Conservation (phyloP, 306 rosid genomes). For the Astragalus membranaceus region DNA sequence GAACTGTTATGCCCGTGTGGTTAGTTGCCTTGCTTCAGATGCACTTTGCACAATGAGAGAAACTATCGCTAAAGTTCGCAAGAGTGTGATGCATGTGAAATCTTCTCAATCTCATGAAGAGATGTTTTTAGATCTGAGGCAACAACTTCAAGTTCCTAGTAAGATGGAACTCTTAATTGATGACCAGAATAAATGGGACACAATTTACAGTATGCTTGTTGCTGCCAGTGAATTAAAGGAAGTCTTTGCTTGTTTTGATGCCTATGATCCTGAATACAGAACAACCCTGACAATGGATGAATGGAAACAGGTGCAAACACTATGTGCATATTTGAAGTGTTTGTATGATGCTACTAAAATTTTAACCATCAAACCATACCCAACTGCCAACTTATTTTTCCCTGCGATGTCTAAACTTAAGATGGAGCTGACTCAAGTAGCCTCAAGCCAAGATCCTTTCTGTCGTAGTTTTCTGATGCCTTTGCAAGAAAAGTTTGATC, state of each 20-base stretch:
- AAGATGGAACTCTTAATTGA: constrained; percentile 47
- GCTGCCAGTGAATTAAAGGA: constrained; percentile 73
- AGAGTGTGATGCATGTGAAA: constrained; percentile 67
- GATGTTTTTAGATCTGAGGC: constrained; percentile 51
- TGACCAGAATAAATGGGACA: constrained; percentile 76
- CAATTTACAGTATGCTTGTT: constrained; percentile 71
- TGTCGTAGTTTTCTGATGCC: constrained; percentile 52
- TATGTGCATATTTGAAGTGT: constrained; percentile 61
- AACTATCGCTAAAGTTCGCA: constrained; percentile 58
- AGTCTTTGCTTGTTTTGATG: constrained; percentile 65
- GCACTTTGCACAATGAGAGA: constrained; percentile 46
- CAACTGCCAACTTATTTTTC: constrained; percentile 72
- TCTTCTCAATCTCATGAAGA: constrained; percentile 54
- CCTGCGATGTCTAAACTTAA: constrained; percentile 57
- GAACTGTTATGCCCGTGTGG: constrained; percentile 72
- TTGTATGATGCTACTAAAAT: constrained; percentile 65
- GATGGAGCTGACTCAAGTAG: constrained; percentile 50
- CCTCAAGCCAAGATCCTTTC: constrained; percentile 58
- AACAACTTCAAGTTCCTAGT: constrained; percentile 70
- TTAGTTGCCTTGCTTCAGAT: constrained; percentile 65
- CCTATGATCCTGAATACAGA: constrained; percentile 49
- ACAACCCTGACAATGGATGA: constrained; percentile 46
- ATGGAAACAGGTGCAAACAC: constrained; percentile 68
- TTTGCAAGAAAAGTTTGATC: constrained; percentile 60
- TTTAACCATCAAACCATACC: constrained; percentile 54